phyloP scores from a whole-genome alignment of 768 basidiomycete species.

The Boletus vermiculosoides region DNA sequence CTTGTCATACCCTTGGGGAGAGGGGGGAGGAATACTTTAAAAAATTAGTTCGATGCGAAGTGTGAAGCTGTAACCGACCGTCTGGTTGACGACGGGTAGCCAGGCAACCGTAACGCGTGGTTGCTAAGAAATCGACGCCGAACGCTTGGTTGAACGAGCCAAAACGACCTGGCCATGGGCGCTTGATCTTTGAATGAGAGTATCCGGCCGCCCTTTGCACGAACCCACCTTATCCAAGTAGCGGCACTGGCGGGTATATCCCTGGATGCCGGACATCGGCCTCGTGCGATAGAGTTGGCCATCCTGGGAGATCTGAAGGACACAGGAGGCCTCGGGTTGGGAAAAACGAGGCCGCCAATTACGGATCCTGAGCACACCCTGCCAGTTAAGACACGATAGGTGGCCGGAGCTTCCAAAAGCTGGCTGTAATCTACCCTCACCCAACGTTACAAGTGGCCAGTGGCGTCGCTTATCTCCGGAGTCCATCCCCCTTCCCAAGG shows the following conservation, averaged over 20 bases:
- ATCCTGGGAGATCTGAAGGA: constrained; percentile 5
- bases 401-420: neutral
- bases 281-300: constrained; percentile 21
- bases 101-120: neutral
- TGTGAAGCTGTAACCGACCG: neutral
- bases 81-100: constrained; percentile 3
- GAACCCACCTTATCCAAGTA: neutral
- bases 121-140: neutral
- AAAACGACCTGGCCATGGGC: neutral
- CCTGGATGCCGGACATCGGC: neutral
- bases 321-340: constrained; percentile 1
- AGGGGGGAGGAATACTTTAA: neutral
- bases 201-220: neutral
- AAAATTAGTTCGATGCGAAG: neutral
- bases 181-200: neutral
- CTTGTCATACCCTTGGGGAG: neutral
- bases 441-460: neutral
- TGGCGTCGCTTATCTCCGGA: constrained; percentile 9
- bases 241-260: constrained; percentile 9
- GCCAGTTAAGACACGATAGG: neutral
- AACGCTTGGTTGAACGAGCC: neutral
- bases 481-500: neutral
- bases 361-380: neutral
- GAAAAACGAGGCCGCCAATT: neutral
- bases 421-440: constrained; percentile 4